phyloP scores from a whole-genome alignment of 352 stramenopile species.

The Globisporangium cylindrosporum region DNA sequence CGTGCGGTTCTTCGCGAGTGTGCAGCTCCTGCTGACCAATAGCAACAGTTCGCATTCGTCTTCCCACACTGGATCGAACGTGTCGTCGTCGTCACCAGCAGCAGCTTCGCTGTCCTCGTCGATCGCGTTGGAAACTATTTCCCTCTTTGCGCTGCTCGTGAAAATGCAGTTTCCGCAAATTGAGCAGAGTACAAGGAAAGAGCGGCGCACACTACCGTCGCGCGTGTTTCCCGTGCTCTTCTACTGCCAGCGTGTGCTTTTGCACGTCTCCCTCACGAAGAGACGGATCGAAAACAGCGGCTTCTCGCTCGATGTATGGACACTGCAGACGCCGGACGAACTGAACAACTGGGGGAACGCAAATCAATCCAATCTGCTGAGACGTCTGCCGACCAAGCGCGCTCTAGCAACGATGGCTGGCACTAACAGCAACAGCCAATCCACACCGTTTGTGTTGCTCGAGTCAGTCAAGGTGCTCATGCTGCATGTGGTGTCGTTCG shows the following conservation, averaged over 20 bases:
- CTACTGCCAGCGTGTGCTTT: constrained; percentile 35
- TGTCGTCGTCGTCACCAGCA: neutral
- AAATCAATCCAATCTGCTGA: neutral
- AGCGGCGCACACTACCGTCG: constrained; percentile 13
- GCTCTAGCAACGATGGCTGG: neutral
- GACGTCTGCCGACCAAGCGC: constrained; percentile 3
- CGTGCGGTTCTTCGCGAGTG: constrained; percentile 35
- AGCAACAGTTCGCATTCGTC: constrained; percentile 15
- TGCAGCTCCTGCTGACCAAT: constrained; percentile 26
- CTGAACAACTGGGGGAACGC: constrained; percentile 16
- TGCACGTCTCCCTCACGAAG: constrained; percentile 30
- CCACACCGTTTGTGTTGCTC: constrained; percentile 31
- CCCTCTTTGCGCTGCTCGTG: constrained; percentile 30
- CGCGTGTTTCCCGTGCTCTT: constrained; percentile 33
- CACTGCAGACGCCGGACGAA: constrained; percentile 10
- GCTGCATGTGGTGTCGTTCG: constrained; percentile 27
- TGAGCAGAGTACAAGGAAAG: neutral
- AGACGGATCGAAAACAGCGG: constrained; percentile 31
- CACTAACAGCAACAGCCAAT: neutral
- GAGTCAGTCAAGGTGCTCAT: constrained; percentile 40
- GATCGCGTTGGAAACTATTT: constrained; percentile 15
- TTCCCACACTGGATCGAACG: neutral
- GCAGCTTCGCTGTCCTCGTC: neutral
- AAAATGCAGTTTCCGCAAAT: constrained; percentile 21
- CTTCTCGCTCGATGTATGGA: constrained; percentile 27